Percentiles rank a stretch among this genome's conserved stretches.
These are phyloP conservation scores for Exobasidium rhododendri DNA, from an alignment of 1,284 basidiomycete species.

Conservation along the genomic window DNA sequence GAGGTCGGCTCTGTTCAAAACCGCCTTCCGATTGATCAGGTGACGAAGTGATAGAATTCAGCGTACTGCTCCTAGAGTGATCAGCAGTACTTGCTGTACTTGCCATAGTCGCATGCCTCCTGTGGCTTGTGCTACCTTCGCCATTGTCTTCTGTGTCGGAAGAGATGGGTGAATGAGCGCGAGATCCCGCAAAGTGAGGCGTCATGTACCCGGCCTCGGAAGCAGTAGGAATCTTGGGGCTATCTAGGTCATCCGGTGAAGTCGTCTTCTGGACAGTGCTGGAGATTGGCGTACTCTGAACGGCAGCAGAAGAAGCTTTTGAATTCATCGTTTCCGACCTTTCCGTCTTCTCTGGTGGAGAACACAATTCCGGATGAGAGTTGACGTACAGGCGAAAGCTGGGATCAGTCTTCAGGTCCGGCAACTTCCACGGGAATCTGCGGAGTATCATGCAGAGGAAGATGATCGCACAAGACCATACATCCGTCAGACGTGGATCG, in stretches of 20 bases:
- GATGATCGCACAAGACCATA: conserved; percentile 97
- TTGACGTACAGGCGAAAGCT: conserved; percentile 87
- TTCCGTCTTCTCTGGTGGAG: conserved; percentile 22
- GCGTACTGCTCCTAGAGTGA: neutral
- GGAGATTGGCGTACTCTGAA: conserved; percentile 18
- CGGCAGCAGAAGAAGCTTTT: conserved; percentile 17
- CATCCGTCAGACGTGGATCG: conserved; percentile 94
- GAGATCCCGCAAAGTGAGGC: conserved; percentile 31
- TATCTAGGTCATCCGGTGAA: conserved; percentile 14
- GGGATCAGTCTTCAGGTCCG: conserved; percentile 87
- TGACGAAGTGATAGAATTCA: neutral
- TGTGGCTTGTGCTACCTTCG: neutral
- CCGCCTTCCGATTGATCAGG: neutral
- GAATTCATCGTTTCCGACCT: conserved; percentile 1
- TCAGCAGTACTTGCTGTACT: neutral
- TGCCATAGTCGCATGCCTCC: neutral
- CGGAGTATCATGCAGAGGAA: conserved; percentile 98
- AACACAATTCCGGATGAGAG: conserved; percentile 80
- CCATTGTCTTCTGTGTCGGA: conserved; percentile 10
- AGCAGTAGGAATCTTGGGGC: conserved; percentile 34
- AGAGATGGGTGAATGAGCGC: conserved; percentile 31
- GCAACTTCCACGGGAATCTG: conserved; percentile 98
- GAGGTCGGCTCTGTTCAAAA: neutral
- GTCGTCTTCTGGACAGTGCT: conserved; percentile 4
- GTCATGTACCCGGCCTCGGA: conserved; percentile 48